Evolutionary conservation across 2,329 filamentous ascomycete species (phyloP), one percentile per base, ranked within the genome.

Genomic region (Neofusicoccum cordaticola): DNA sequence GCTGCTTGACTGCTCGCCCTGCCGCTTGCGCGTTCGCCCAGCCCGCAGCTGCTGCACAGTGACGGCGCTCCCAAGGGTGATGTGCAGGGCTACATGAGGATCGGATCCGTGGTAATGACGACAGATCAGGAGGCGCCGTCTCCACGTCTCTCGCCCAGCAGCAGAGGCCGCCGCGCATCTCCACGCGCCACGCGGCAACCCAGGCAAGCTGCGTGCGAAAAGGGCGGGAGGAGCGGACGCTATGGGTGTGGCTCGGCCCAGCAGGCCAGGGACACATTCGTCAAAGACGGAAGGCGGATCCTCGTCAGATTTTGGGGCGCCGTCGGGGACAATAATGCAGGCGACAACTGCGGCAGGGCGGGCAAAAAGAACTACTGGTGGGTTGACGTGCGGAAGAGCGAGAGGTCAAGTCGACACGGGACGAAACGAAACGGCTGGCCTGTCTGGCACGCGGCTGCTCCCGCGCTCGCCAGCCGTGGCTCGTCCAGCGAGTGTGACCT

Each of bases 71-170:
- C 56, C 39, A n/a, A n/a, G 7, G 19, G 27, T 45, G 56, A 60
- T 60, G 56, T 37, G 56, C 56, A 60, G 22, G 37, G 27, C 56
- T 37, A 45, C 56, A 60, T 60, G 56, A 37, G 42, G 56, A 60
- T 60, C 56, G 27, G 27, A 31, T 31, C 27, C 27, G 27, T 37
- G 41, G 17, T n/a, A 45, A 60, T 60, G 56, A 60, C 56, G 56
- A 60, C 56, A 60, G 56, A 47, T 35, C 42, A 60, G 42, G 56
- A 60, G 56, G 39, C 42, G 11, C 22, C 13, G 53, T 44, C 53
- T 8, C 53, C 53, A 57, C 53, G 53, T 31, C 12, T 22, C 42
- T 42, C 19, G 27, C 50, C 50, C 35, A 35, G 5, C 9, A 19
- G 19, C 19, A 37, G 34, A 11, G 37, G 13, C 37, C 37, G 37